These are phyloP conservation scores for Pythium rhizo-oryzae DNA, from an alignment of 352 stramenopile species.

Conservation along the genomic window DNA sequence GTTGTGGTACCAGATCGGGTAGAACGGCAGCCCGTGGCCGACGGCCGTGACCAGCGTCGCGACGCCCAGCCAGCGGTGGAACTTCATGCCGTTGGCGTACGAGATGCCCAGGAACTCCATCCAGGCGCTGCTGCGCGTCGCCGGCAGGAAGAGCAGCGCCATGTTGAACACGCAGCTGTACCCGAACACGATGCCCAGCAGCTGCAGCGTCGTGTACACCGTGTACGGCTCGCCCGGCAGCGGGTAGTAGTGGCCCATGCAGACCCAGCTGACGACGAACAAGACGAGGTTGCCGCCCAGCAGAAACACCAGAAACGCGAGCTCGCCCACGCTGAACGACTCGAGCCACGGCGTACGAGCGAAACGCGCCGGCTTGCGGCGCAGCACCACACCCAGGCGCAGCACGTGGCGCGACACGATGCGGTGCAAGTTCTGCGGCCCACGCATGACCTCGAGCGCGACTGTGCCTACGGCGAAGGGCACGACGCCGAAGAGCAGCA, in stretches of 20 bases:
- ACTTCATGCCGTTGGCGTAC: conserved; percentile 48
- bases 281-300: conserved; percentile 56
- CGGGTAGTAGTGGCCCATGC: conserved; percentile 16
- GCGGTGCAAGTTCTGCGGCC: conserved; percentile 39
- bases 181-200: conserved; percentile 46
- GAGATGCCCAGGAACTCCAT: conserved; percentile 49
- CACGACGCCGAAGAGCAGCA: conserved; percentile 51
- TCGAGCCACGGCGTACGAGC: conserved; percentile 11
- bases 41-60: conserved; percentile 31
- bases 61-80: conserved; percentile 45
- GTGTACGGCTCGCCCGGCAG: conserved; percentile 31
- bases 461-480: conserved; percentile 36
- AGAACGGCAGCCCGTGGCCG: conserved; percentile 44
- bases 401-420: conserved; percentile 41
- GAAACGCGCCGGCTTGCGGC: conserved; percentile 43
- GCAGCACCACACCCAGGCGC: conserved; percentile 42
- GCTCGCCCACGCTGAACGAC: conserved; percentile 59
- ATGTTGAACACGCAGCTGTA: conserved; percentile 79
- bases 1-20: conserved; percentile 28
- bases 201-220: conserved; percentile 50
- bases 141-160: conserved; percentile 52
- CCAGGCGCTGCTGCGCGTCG: conserved; percentile 41
- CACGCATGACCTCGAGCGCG: conserved; percentile 23
- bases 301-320: conserved; percentile 52
- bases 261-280: conserved; percentile 55